Conservation (phyloP, 495 filamentous ascomycete genomes). For the Penicillium subrubescens region DNA sequence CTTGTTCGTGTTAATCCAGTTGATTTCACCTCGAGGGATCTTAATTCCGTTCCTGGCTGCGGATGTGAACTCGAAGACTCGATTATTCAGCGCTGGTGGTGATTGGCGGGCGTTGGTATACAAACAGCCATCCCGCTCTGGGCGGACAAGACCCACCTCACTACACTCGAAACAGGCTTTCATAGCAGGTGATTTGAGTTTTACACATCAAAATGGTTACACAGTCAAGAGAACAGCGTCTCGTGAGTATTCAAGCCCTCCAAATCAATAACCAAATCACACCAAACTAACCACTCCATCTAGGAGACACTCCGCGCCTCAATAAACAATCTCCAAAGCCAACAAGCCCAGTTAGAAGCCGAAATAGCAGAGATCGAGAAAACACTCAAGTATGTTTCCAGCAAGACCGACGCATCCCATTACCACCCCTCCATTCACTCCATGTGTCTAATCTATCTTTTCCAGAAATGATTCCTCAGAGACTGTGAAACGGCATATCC, state of each 20-base stretch:
- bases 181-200: background rate
- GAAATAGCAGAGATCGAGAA: conserved; percentile 35
- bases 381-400: conserved; percentile 39
- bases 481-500: conserved; percentile 67
- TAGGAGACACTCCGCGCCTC: conserved; percentile 36
- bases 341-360: conserved; percentile 31
- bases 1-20: background rate
- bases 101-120: background rate
- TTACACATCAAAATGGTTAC: background rate
- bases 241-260: background rate
- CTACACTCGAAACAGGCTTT: background rate
- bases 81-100: conserved; percentile 11
- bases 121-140: background rate
- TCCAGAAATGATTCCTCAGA: conserved; percentile 36
- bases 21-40: background rate
- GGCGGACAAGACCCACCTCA: conserved; percentile 7
- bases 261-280: background rate
- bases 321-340: conserved; percentile 39
- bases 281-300: conserved; percentile 2
- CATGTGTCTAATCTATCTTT: background rate
- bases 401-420: background rate
- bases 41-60: background rate
- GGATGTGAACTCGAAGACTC: background rate
- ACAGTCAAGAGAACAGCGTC: background rate
- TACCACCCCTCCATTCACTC: background rate